These are phyloP conservation scores for Cruciata laevipes DNA, from an alignment of 257 asterid species.

Conservation along the genomic window DNA sequence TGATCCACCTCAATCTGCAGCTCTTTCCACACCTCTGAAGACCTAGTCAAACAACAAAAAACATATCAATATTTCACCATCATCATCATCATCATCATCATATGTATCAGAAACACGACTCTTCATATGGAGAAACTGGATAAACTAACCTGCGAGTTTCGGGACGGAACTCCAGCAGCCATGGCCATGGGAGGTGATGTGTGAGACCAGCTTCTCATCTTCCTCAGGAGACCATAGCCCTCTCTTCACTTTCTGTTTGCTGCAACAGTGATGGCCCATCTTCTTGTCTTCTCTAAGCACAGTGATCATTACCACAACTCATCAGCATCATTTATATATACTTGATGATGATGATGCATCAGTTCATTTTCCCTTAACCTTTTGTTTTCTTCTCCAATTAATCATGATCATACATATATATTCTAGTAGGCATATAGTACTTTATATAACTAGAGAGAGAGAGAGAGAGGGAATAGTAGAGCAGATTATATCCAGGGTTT, in stretches of 20 bases:
- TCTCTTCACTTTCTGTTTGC: slow-evolving; percentile 87
- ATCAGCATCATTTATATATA: slow-evolving; percentile 20
- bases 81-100: neutral
- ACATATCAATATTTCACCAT: too few species aligned
- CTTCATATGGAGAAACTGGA: neutral
- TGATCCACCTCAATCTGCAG: slow-evolving; percentile 88
- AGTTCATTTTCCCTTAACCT: neutral
- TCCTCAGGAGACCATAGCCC: slow-evolving; percentile 97
- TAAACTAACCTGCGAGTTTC: slow-evolving; percentile 49
- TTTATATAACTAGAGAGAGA: neutral
- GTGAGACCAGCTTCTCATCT: slow-evolving; percentile 69
- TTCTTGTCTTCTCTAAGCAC: neutral
- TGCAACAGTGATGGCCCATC: slow-evolving; percentile 96
- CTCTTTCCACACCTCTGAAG: slow-evolving; percentile 93
- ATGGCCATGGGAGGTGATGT: slow-evolving; percentile 71
- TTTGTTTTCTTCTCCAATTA: slow-evolving; percentile 16
- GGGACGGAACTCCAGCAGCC: slow-evolving; percentile 98
- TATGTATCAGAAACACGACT: neutral
- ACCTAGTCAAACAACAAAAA: slow-evolving; percentile 29
- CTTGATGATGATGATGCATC: neutral
- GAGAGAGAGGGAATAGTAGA: neutral
- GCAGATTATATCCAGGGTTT: slow-evolving; percentile 20
- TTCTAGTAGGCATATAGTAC: too few species aligned
- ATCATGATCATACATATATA: slow-evolving; percentile 14
- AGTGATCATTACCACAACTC: slow-evolving; percentile 7